Conservation (phyloP, 192 early-diverging fungal species). For the Paraglomus occultum region DNA sequence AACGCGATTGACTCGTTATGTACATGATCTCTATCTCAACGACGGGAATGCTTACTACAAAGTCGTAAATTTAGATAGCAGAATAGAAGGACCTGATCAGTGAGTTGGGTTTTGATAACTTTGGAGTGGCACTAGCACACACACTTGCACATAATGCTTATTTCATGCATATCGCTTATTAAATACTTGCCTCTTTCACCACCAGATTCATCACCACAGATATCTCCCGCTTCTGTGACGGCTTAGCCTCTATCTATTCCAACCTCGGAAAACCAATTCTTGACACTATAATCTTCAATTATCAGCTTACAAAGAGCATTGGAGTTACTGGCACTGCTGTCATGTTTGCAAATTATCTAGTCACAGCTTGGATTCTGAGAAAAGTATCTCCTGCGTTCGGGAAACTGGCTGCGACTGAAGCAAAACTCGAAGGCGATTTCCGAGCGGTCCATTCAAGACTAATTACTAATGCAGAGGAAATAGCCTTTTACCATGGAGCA, state of each 20-base stretch:
- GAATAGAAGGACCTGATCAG: conserved; percentile 88
- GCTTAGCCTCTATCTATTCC: conserved; percentile 88
- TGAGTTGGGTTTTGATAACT: conserved; percentile 30
- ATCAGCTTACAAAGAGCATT: conserved; percentile 83
- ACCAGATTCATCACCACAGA: conserved; percentile 77
- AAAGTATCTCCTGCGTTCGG: conserved; percentile 92
- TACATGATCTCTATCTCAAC: conserved; percentile 81
- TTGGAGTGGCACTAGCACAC: background rate
- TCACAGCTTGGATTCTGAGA: conserved; percentile 76
- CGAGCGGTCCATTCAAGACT: conserved; percentile 90
- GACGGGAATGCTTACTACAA: conserved; percentile 88
- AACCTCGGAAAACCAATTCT: conserved; percentile 94
- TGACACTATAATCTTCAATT: conserved; percentile 93
- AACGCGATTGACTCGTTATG: conserved; percentile 81
- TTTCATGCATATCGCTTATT: background rate
- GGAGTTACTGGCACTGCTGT: conserved; percentile 81
- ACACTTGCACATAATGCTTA: background rate
- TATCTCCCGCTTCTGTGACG: conserved; percentile 87
- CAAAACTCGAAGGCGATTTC: conserved; percentile 92
- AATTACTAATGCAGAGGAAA: conserved; percentile 94
- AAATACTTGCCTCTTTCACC: too few relatives aligned
- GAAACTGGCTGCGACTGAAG: conserved; percentile 87
- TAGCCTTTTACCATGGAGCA: conserved; percentile 90
- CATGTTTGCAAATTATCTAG: conserved; percentile 75
- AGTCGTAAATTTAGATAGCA: conserved; percentile 85